Base-by-base conservation (phyloP, 495 filamentous ascomycete genomes). In the Lasiosphaeris hirsuta region DNA sequence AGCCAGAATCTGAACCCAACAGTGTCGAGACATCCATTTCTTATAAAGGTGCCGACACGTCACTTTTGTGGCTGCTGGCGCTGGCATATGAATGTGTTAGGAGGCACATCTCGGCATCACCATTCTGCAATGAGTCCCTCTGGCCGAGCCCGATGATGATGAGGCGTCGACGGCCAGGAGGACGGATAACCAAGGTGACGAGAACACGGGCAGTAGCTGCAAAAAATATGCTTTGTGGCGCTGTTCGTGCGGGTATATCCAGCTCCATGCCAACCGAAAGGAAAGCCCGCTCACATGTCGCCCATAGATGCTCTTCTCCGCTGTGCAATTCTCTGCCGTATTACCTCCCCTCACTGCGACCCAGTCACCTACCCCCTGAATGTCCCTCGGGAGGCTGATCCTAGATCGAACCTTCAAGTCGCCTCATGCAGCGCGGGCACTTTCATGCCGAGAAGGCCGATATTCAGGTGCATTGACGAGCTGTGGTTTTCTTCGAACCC, bases 211-310 rank as follows among this genome's bases (percentile, higher is more conserved):
- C 30, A 47, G 18, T 39, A 44, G 34, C 44, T 50, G 47, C 8
- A 57, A 14, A 30, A 34, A 52, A 53, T 36, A 57, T 61, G 54
- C 30, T 57, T 61, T 53, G 44, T 48, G 54, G 54, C 54, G 59
- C 47, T 47, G 48, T 34, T 56, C 52, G 47, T 51, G 50, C 40
- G 58, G 51, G 42, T 53, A 56, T 64, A 56, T 64, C 48, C 47
- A 61, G 54, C 55, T 56, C 38, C 46, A 46, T 19, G 35, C 52
- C 49, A 23, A 36, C 43, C 19, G 18, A 15, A 45, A 40, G 34
- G 19, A 50, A 15, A 33, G 39, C 46, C 10, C 19, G 33, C 33
- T 37, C 44, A 52, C 52, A 18, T 57, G 44, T 41, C 17, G 14
- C 51, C 49, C 35, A 7, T 34, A 9, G 19, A 15, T 30, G 6